A percentile compares a stretch with the other conserved stretches of the same genome.
Evolutionary conservation across 306 rosid genomes (phyloP).

Genomic region (Mimosa pudica): DNA sequence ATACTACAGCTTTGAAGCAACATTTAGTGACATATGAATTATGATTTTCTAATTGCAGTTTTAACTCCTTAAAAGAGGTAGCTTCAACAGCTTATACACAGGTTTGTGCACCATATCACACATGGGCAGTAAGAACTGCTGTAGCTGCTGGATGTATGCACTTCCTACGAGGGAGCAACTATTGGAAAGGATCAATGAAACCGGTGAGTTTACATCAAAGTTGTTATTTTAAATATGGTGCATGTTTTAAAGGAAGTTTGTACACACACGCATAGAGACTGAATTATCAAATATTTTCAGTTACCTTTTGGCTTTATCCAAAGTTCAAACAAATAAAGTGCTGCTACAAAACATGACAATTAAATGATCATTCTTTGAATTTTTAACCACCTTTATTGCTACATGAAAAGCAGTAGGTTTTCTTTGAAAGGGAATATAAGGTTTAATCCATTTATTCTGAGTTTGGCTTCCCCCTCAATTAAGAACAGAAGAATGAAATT

Average conservation of each 20-base stretch:
- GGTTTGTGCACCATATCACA: slow-evolving; percentile 88
- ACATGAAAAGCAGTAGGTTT: background rate
- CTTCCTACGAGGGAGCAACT: slow-evolving; percentile 93
- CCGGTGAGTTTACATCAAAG: slow-evolving; percentile 48
- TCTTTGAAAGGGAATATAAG: too few species aligned
- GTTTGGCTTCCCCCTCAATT: too few species aligned
- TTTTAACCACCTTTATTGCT: background rate
- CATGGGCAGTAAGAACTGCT: slow-evolving; percentile 90
- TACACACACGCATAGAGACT: background rate
- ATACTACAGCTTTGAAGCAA: background rate
- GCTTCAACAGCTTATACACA: slow-evolving; percentile 84
- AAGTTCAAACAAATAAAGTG: background rate
- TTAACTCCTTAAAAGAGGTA: slow-evolving; percentile 59
- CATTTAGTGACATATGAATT: slow-evolving; percentile 9
- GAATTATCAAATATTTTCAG: slow-evolving; percentile 2
- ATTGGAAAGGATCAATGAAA: slow-evolving; percentile 70
- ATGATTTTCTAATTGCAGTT: slow-evolving; percentile 48
- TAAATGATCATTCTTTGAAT: background rate
- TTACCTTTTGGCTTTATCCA: background rate
- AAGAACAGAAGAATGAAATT: too few species aligned
- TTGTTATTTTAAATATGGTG: background rate
- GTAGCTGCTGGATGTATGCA: slow-evolving; percentile 91
- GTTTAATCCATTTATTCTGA: too few species aligned
- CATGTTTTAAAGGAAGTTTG: slow-evolving; percentile 11
- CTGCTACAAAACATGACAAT: background rate